phyloP scores from a whole-genome alignment of 2,329 filamentous ascomycete genomes.

The Exserohilum turcica region DNA sequence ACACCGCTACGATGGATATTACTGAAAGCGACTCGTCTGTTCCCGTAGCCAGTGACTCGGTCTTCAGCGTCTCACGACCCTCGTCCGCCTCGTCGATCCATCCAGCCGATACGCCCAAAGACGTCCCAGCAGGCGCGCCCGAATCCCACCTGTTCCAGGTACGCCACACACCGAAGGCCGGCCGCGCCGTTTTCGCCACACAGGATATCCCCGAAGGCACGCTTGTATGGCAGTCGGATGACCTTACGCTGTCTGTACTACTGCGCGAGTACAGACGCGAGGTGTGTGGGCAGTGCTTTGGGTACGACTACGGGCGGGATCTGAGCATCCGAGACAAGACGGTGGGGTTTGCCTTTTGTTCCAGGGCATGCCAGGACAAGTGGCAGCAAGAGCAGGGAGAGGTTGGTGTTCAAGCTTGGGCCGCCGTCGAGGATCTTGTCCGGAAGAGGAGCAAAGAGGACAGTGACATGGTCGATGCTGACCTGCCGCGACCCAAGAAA shows the following conservation, averaged over 20 bases:
- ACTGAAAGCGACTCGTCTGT: constrained; percentile 16
- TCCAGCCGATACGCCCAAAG: constrained; percentile 5
- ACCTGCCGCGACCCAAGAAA: constrained; percentile 31
- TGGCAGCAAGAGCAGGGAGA: constrained; percentile 43
- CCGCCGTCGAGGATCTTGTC: constrained; percentile 40
- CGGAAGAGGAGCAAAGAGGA: constrained; percentile 41
- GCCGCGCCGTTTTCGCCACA: constrained; percentile 53
- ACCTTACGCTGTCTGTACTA: constrained; percentile 49
- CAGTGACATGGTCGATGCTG: constrained; percentile 41
- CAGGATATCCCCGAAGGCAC: constrained; percentile 43
- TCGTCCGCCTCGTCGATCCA: constrained; percentile 21
- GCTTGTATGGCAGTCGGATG: constrained; percentile 45
- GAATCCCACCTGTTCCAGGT: constrained; percentile 44
- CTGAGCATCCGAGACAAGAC: constrained; percentile 46
- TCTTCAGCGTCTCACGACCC: constrained; percentile 21
- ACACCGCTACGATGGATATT: constrained; percentile 13
- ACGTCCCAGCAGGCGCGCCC: constrained; percentile 31
- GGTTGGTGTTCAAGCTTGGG: constrained; percentile 43
- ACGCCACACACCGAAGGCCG: constrained; percentile 49
- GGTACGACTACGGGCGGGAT: constrained; percentile 52
- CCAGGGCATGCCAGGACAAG: constrained; percentile 37
- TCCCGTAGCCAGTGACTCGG: constrained; percentile 13
- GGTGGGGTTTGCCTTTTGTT: constrained; percentile 53
- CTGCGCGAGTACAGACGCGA: constrained; percentile 55
- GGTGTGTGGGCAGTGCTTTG: constrained; percentile 56